A percentile compares a stretch with the other conserved stretches of the same genome.
phyloP scores from a whole-genome alignment of 768 basidiomycete species.

The Mycena amicta region DNA sequence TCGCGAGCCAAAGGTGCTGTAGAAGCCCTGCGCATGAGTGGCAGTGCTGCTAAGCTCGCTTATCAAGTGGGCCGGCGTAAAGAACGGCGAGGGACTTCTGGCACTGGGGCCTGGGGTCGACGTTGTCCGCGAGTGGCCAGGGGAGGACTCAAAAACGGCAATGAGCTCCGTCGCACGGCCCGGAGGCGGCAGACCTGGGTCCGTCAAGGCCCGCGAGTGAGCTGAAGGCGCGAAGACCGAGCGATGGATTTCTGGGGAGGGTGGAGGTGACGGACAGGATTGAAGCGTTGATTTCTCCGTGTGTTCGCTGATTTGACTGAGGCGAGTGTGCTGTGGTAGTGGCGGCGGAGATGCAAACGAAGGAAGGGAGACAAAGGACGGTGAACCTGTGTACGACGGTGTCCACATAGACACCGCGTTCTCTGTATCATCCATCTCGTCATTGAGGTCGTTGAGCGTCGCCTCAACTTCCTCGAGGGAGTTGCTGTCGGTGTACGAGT shows the following conservation, averaged over 20 bases:
- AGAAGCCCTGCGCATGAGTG: constrained; percentile 38
- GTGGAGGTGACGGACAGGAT: constrained; percentile 43
- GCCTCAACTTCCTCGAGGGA: constrained; percentile 75
- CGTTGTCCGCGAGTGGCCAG: too few relatives aligned
- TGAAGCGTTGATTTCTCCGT: constrained; percentile 66
- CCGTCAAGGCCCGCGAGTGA: constrained; percentile 65
- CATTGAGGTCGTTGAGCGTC: constrained; percentile 63
- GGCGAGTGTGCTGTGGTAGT: constrained; percentile 41
- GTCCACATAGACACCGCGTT: constrained; percentile 62
- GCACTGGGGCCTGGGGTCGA: constrained; percentile 57
- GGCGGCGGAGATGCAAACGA: constrained; percentile 39
- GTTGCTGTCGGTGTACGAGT: constrained; percentile 53
- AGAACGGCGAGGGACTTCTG: constrained; percentile 17
- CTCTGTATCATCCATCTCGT: constrained; percentile 68
- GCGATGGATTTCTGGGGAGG: constrained; percentile 55
- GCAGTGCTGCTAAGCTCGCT: constrained; percentile 20
- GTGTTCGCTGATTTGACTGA: constrained; percentile 79
- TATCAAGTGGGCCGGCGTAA: constrained; percentile 31
- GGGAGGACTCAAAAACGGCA: too few relatives aligned
- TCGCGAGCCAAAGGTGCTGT: constrained; percentile 43
- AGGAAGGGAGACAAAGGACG: constrained; percentile 49
- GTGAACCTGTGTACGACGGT: constrained; percentile 49
- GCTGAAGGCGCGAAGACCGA: constrained; percentile 41
- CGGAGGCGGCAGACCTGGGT: constrained; percentile 54
- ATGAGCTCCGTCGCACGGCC: too few relatives aligned